A percentile compares a stretch with the other conserved stretches of the same genome.
phyloP scores from a whole-genome alignment of 768 basidiomycete species.

The Russula dissimulans region DNA sequence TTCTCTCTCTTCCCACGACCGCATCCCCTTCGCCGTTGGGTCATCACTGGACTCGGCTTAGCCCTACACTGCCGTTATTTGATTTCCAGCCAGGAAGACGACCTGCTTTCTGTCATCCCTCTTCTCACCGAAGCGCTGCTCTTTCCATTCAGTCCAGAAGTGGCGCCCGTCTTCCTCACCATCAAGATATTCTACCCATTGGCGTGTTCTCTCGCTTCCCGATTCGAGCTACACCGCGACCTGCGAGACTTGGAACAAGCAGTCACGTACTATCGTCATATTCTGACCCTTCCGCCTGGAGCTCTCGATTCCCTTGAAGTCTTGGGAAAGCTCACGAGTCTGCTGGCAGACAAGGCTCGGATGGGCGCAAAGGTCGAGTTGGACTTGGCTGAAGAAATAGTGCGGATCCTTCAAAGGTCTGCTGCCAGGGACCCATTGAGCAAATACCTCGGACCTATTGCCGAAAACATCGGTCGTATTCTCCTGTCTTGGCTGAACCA shows the following conservation, averaged over 20 bases:
- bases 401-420: background rate
- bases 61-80: background rate
- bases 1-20: background rate
- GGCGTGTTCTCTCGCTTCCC: background rate
- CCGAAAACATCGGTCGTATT: background rate
- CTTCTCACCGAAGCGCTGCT: conserved; percentile 3
- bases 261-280: background rate
- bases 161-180: background rate
- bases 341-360: background rate
- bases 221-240: background rate
- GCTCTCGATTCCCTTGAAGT: background rate
- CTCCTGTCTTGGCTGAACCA: background rate
- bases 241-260: background rate
- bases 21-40: background rate
- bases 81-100: background rate
- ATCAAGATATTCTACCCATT: background rate
- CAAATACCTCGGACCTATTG: background rate
- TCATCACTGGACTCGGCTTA: background rate
- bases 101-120: background rate
- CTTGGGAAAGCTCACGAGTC: background rate
- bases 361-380: background rate
- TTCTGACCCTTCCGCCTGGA: too few relatives aligned
- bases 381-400: background rate
- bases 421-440: background rate
- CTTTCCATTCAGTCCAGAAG: background rate